These are phyloP conservation scores for Cladosporium sp. DNA, from an alignment of 2,329 filamentous ascomycete species.

Conservation along the genomic window DNA sequence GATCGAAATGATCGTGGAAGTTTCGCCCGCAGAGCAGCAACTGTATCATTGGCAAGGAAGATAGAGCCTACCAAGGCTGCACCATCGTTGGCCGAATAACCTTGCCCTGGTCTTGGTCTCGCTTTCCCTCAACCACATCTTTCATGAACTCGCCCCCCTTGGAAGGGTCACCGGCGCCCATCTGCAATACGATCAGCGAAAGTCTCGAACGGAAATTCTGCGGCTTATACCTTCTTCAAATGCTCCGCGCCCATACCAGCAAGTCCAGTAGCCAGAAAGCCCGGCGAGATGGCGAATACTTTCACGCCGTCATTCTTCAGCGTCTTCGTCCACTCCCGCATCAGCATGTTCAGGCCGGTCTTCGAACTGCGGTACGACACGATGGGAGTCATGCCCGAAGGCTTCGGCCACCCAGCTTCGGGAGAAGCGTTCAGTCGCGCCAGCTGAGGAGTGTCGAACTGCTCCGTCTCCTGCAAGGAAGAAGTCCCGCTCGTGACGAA, in stretches of 20 bases:
- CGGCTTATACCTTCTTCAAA: slow-evolving; percentile 22
- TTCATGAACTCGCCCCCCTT: slow-evolving; percentile 33
- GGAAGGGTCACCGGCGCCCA: slow-evolving; percentile 34
- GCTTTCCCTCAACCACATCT: slow-evolving; percentile 35
- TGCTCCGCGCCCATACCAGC: slow-evolving; percentile 28
- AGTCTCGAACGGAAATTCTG: neutral
- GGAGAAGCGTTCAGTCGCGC: slow-evolving; percentile 20
- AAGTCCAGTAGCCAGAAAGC: slow-evolving; percentile 42
- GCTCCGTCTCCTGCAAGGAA: slow-evolving; percentile 31
- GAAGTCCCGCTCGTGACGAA: slow-evolving; percentile 40
- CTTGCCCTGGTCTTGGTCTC: slow-evolving; percentile 35
- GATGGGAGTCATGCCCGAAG: slow-evolving; percentile 19
- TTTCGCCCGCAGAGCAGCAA: too few species aligned
- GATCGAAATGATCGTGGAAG: too few species aligned
- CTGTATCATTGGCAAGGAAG: too few species aligned
- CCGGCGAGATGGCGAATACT: slow-evolving; percentile 42
- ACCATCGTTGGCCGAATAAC: slow-evolving; percentile 31
- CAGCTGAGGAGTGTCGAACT: slow-evolving; percentile 23
- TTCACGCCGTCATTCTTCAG: slow-evolving; percentile 42
- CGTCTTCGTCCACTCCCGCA: slow-evolving; percentile 41
- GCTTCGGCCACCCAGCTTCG: slow-evolving; percentile 45
- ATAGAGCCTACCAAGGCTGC: slow-evolving; percentile 30
- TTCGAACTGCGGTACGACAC: slow-evolving; percentile 39
- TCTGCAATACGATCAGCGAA: slow-evolving; percentile 21
- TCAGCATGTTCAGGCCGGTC: slow-evolving; percentile 45